Base-by-base conservation (phyloP, 2,329 filamentous ascomycete genomes). In the Zopfia rhizophila region DNA sequence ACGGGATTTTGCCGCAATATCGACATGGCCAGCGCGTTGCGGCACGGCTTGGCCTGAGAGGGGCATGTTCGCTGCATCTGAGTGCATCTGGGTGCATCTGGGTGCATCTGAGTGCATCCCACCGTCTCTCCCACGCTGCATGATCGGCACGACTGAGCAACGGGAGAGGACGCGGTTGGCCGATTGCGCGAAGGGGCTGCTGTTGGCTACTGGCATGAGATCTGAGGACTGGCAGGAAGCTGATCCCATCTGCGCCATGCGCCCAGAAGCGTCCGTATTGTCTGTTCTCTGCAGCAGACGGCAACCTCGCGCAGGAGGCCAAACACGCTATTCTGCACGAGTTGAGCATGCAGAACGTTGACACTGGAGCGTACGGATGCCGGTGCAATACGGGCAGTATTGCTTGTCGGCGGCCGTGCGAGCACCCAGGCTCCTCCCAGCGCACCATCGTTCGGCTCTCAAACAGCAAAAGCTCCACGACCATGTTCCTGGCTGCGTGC, bases 381-480 rank as follows among this genome's bases (percentile, higher is more conserved):
- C 51, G 54, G 49, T 45, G 57, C 56, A 56, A 57, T 55, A 55
- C 58, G 56, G 53, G 56, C 56, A 63, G 61, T 63, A 65, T 61
- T 58, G 56, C 49, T 54, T 51, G 57, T n/a, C 22, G 13, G 44
- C 53, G 51, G 54, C 59, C 58, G 55, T 53, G 52, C 54, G 49
- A 58, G 51, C 51, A 51, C 49, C 60, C 58, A 38, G 58, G 53
- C 22, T 19, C 30, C 23, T n/a, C 13, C 32, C 44, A 35, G 33
- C 35, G 27, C 35, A 38, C 18, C 45, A n/a, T 40, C 40, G 44
- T 44, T 65, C 63, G 61, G 58, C 55, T 65, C 66, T 68, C 64
- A 66, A 63, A 68, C 63, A 63, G 58, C 55, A 63, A 61, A 58
- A 61, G 65, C 65, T 66, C 63, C 67, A 66, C 51, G 60, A 61